Percentiles rank a stretch among this genome's conserved stretches.
Evolutionary conservation across 305 asterid species (phyloP).

Genomic region (Fraxinus greggii): DNA sequence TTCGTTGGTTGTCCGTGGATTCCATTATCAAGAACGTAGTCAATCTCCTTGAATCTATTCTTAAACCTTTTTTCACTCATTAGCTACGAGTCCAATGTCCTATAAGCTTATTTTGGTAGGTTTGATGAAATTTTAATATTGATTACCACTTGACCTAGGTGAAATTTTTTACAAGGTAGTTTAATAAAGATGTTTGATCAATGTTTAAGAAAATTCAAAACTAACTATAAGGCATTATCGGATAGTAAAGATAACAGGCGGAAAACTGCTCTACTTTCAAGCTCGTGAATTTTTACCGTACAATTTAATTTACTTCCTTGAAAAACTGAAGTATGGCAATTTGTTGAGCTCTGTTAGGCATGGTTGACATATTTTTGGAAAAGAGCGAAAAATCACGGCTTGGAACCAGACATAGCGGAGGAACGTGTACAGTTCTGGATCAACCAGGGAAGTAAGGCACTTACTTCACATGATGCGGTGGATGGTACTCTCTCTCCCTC

Average conservation of each 20-base stretch:
- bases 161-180: too few species aligned
- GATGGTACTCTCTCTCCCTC: constrained; percentile 47
- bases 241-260: too few species aligned
- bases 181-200: too few species aligned
- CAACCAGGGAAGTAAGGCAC: constrained; percentile 43
- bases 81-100: background rate
- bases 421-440: constrained; percentile 71
- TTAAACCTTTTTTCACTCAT: background rate
- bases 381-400: constrained; percentile 57
- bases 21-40: too few species aligned
- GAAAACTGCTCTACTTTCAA: background rate
- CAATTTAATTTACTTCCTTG: background rate
- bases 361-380: constrained; percentile 78
- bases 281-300: background rate
- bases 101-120: background rate
- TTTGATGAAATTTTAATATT: too few species aligned
- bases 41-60: background rate
- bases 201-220: background rate
- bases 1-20: too few species aligned
- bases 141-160: too few species aligned
- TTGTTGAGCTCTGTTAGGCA: constrained; percentile 37
- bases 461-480: constrained; percentile 74
- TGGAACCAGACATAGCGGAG: constrained; percentile 74
- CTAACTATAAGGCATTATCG: background rate
- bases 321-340: background rate